Percentiles rank a stretch among this genome's conserved stretches.
These are phyloP conservation scores for Aspergillus cavernicola DNA, from an alignment of 495 filamentous ascomycete species.

Conservation along the genomic window DNA sequence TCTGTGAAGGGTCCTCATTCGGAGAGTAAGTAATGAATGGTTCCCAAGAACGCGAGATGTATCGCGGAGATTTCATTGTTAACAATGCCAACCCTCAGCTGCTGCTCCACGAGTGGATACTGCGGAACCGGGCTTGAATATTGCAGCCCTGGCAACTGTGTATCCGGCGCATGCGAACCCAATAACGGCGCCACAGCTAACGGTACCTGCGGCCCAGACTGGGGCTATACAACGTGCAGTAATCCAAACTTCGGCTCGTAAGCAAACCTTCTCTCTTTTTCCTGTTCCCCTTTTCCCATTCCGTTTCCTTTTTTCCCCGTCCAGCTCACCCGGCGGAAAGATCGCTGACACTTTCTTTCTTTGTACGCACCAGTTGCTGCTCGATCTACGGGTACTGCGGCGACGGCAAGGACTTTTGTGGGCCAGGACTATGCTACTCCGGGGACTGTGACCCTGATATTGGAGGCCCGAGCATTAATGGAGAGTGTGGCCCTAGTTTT, in stretches of 20 bases:
- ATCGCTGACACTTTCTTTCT: constrained; percentile 7
- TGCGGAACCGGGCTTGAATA: too few species aligned
- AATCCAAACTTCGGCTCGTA: too few species aligned
- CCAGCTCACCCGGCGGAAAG: neutral
- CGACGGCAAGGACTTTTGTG: neutral
- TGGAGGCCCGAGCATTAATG: constrained; percentile 10
- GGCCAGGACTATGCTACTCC: constrained; percentile 7
- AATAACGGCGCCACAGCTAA: too few species aligned
- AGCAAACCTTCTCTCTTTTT: constrained; percentile 3
- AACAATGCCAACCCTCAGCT: too few species aligned
- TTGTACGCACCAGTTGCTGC: neutral
- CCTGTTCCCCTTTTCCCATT: neutral
- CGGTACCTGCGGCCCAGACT: too few species aligned
- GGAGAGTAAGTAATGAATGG: too few species aligned
- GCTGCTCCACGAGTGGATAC: too few species aligned
- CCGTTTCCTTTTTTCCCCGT: neutral
- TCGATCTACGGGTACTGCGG: constrained; percentile 10
- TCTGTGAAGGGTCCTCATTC: too few species aligned
- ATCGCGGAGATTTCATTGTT: too few species aligned
- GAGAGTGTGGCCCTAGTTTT: constrained; percentile 13
- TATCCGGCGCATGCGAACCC: too few species aligned
- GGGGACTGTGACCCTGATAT: constrained; percentile 9
- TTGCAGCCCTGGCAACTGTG: too few species aligned
- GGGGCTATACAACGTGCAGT: neutral
- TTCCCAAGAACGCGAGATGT: too few species aligned